Evolutionary conservation across 345 rosid genomes (phyloP).

Genomic region (Hypericum androsaemum): DNA sequence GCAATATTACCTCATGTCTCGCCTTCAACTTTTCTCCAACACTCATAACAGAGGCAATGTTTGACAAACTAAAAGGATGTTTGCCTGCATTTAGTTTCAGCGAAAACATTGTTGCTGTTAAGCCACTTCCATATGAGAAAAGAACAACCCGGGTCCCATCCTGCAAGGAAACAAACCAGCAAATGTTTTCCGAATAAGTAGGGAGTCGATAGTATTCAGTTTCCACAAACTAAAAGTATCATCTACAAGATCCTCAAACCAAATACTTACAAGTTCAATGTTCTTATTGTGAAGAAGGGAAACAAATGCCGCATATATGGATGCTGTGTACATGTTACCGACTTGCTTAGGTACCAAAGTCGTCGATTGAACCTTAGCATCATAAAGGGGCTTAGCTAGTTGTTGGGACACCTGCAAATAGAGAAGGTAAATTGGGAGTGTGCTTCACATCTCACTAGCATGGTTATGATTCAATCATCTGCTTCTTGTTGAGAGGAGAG

Average conservation of each 20-base stretch:
- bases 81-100: slow-evolving; percentile 50
- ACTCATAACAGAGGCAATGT: slow-evolving; percentile 65
- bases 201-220: background rate
- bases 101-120: slow-evolving; percentile 88
- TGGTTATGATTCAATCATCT: too few relatives aligned
- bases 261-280: slow-evolving; percentile 50
- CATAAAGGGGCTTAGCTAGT: slow-evolving; percentile 80
- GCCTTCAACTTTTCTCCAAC: slow-evolving; percentile 63
- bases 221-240: background rate
- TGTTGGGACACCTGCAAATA: slow-evolving; percentile 71
- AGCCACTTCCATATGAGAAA: slow-evolving; percentile 98
- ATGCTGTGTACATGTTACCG: slow-evolving; percentile 99
- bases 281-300: slow-evolving; percentile 82
- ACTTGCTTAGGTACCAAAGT: slow-evolving; percentile 91
- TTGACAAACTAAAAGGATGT: slow-evolving; percentile 70
- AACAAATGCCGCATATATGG: slow-evolving; percentile 87
- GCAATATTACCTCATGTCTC: slow-evolving; percentile 77
- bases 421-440: background rate
- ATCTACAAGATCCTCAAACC: slow-evolving; percentile 6
- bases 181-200: too few relatives aligned
- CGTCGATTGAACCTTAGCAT: slow-evolving; percentile 74
- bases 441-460: too few relatives aligned
- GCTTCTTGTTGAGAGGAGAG: too few relatives aligned
- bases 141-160: slow-evolving; percentile 65
- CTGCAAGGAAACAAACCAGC: slow-evolving; percentile 26